Base-by-base conservation (phyloP, 139 green algal genomes). In the Parachlorella kessleri region DNA sequence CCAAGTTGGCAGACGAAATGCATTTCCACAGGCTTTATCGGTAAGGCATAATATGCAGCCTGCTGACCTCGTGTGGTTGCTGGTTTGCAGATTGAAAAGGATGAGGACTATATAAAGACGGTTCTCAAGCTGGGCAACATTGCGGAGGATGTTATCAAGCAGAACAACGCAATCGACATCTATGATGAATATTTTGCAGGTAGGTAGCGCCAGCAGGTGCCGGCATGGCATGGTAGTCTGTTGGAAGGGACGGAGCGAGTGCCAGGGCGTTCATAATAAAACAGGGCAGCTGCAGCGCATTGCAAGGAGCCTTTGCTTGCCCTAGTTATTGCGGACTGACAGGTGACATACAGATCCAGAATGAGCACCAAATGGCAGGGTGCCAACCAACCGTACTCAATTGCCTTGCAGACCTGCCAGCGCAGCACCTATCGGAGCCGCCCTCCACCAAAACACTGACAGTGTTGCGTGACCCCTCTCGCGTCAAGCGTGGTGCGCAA, bases 121-220 rank as follows among this genome's bases (percentile, higher is more conserved):
- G 90, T 98, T 4, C 81, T 85, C n/a, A 66, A 75, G 30, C 88
- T 98, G 42, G 92, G 91, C 0, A 55, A 41, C 0, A 30, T 84
- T 3, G 85, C 95, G 41, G 94, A 98, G 83, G 89, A 91, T 28
- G 75, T 98, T 2, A 83, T 98, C 8, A 96, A 95, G 79, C 88
- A 97, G 81, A 99, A 99, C 87, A 98, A 98, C 72, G 92, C 94
- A 0, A 90, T 98, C 18, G 95, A 99, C 83, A 98, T 99, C 54
- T 99, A 98, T 76, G 83, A 97, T 86, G 86, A 98, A 80, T 98
- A 97, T 90, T 98, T 96, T 77, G 71, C 35, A 30, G 83, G 69
- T 65, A 41, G 33, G 35, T 28, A 63, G 23, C 38, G 75, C 10
- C 18, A 4, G 55, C 9, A 4, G 53, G 10, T 1, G 36, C 33